Conservation (phyloP, 495 filamentous ascomycete species). For the Apiosordaria backusii region DNA sequence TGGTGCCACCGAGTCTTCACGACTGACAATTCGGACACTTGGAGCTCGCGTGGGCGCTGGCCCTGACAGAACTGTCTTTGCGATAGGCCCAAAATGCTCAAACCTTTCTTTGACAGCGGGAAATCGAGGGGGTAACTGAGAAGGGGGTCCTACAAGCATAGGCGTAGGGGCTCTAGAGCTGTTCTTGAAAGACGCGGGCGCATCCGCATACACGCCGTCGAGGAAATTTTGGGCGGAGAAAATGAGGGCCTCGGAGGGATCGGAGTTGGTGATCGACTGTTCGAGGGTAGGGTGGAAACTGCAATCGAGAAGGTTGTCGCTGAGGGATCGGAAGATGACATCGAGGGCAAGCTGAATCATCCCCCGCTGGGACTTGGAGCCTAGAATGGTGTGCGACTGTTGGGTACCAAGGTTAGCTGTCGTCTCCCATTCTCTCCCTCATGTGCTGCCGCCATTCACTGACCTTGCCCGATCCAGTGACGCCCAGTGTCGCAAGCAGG, state of each 20-base stretch:
- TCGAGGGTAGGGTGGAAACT: slow-evolving; percentile 59
- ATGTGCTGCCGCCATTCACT: slow-evolving; percentile 16
- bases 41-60: slow-evolving; percentile 10
- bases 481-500: slow-evolving; percentile 84
- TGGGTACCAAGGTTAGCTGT: not conserved
- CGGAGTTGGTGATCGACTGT: slow-evolving; percentile 67
- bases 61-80: not conserved
- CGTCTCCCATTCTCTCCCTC: not conserved
- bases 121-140: slow-evolving; percentile 33
- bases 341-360: slow-evolving; percentile 90
- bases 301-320: slow-evolving; percentile 60
- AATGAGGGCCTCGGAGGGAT: slow-evolving; percentile 81
- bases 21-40: slow-evolving; percentile 41
- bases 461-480: slow-evolving; percentile 96
- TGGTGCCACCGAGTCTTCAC: slow-evolving; percentile 28
- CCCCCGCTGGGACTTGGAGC: slow-evolving; percentile 79
- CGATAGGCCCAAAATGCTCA: not conserved
- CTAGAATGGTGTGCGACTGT: slow-evolving; percentile 95
- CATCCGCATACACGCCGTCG: slow-evolving; percentile 72
- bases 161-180: slow-evolving; percentile 76
- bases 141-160: slow-evolving; percentile 62
- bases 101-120: slow-evolving; percentile 10
- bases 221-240: slow-evolving; percentile 73
- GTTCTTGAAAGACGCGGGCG: slow-evolving; percentile 49
- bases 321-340: slow-evolving; percentile 77